Evolutionary conservation across 2,329 filamentous ascomycete genomes (phyloP), one percentile per base, ranked within the genome.

Genomic region (Pyrenophora teres): DNA sequence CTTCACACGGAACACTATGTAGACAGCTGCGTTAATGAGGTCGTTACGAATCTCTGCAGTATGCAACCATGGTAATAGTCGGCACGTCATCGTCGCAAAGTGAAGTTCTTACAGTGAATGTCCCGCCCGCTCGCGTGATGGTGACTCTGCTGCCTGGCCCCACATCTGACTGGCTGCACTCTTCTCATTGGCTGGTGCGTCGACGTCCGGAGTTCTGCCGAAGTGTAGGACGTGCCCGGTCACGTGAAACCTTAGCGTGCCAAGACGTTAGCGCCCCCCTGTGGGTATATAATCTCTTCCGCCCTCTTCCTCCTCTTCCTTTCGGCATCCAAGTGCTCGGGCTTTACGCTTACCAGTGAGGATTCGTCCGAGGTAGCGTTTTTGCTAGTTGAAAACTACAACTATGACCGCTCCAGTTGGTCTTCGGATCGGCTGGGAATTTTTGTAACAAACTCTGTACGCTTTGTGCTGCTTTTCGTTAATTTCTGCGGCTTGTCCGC

Each of bases 361-460:
- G 88, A 90, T 87, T 86, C 83, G 86, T 90, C 88, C 85, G 88
- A 91, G 87, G 85, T 84, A 83, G 83, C 83, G 82, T 90, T 90
- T 89, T 90, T 90, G 88, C 88, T 90, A 89, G 87, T 89, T 90
- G 87, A 89, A 89, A 89, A 89, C 87, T 89, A 89, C 80, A 78
- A 81, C 80, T 81, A 83, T 70, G 87, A 90, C 87, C 81, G 81
- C 88, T 92, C 80, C 80, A 81, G 77, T 82, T 83, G 84, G 86
- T 82, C 83, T 81, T 80, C 79, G 81, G 82, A 80, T 82, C 83
- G 83, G 78, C 79, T 82, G 81, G 87, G 88, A 91, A 91, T 91
- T 87, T 91, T 91, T 90, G 87, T 78, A 83, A 80, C 60, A 49
- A 70, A 9, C 23, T 73, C 67, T 56, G 58, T 53, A 45, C 47